Conservation (phyloP, 2,329 filamentous ascomycete species). For the Fusarium lyarnte region DNA sequence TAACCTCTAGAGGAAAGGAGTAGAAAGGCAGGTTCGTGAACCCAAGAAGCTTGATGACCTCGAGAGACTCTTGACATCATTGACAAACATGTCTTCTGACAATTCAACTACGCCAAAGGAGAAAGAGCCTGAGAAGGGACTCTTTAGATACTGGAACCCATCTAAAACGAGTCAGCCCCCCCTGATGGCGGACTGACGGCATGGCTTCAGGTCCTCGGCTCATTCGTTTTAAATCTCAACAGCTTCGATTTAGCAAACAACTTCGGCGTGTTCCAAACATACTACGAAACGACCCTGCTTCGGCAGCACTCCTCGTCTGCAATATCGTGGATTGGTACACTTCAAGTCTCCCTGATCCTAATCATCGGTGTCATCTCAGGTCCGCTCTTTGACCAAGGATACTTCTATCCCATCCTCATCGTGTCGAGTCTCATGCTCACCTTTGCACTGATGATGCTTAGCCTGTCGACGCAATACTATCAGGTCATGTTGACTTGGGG, state of each 20-base stretch:
- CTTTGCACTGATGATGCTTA: not conserved
- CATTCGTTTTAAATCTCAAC: not conserved
- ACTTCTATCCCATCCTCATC: not conserved
- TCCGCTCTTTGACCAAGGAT: not conserved
- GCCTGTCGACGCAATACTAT: not conserved
- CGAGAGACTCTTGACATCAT: not conserved
- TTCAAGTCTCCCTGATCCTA: not conserved
- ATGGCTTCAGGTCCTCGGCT: not conserved
- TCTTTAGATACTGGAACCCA: not conserved
- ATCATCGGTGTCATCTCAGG: not conserved
- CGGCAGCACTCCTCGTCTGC: not conserved
- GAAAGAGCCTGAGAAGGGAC: accelerated
- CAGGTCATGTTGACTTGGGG: not conserved
- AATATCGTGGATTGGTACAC: not conserved
- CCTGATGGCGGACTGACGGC: not conserved
- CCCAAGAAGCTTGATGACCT: accelerated
- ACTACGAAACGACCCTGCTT: not conserved
- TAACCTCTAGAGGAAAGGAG: not conserved
- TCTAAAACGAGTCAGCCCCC: not conserved
- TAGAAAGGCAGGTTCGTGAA: not conserved
- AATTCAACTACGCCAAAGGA: not conserved
- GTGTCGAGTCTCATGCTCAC: not conserved
- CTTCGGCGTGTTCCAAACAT: not conserved
- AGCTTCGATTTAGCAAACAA: not conserved
- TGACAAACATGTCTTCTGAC: not conserved